Conservation (phyloP, 129 eudicot species). For the Daucus carota region DNA sequence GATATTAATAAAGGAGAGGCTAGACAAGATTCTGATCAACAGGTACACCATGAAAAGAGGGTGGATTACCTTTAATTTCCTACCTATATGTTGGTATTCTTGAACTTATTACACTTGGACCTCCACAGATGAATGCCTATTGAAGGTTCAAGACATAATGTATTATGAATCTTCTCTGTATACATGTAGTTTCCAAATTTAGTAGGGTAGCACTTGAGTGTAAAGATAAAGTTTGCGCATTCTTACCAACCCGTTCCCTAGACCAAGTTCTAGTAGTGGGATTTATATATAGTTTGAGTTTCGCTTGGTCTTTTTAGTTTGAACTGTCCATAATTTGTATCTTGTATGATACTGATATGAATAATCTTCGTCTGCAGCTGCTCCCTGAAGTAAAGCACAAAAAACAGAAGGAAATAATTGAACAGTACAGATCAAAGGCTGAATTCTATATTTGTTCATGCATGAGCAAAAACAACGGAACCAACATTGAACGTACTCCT, state of each 20-base stretch:
- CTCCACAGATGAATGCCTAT: not conserved
- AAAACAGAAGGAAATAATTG: constrained; percentile 28
- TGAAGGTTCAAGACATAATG: not conserved
- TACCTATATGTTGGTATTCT: not conserved
- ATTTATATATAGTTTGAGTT: not conserved
- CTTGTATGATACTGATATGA: not conserved
- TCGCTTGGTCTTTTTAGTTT: not conserved
- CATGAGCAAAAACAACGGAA: constrained; percentile 55
- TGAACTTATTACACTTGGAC: not conserved
- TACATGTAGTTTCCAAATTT: not conserved
- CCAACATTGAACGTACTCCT: constrained; percentile 44
- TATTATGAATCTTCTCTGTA: not conserved
- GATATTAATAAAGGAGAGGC: not conserved
- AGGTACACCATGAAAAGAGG: constrained; percentile 6
- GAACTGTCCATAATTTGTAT: not conserved
- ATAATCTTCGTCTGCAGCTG: constrained; percentile 30
- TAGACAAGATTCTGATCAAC: not conserved
- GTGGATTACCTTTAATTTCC: not conserved
- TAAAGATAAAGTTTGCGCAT: no score
- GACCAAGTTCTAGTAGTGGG: not conserved
- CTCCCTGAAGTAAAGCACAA: constrained; percentile 39
- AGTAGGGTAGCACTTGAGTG: no score
- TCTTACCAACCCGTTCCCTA: no score
- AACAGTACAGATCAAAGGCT: constrained; percentile 57
- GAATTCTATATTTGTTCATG: constrained; percentile 70